phyloP scores from a whole-genome alignment of 129 eudicot species.

The carrot (Daucus carota) region DH1_v3.0 NC_030383.2:3613001-3613500 shows the following conservation, averaged over 20 bases:
- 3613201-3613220: slow-evolving; percentile 70
- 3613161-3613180: slow-evolving; percentile 73
- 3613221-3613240: slow-evolving; percentile 90
- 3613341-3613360: slow-evolving; percentile 1
- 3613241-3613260: slow-evolving; percentile 78
- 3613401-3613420: background rate
- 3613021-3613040: background rate
- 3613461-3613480: background rate
- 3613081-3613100: slow-evolving; percentile 67
- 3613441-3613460: background rate
- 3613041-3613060: slow-evolving; percentile 29
- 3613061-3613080: slow-evolving; percentile 86
- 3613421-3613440: background rate
- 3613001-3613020: background rate
- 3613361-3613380: background rate
- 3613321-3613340: background rate
- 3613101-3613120: slow-evolving; percentile 73
- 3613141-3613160: slow-evolving; percentile 92
- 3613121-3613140: slow-evolving; percentile 82
- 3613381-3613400: background rate
- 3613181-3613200: slow-evolving; percentile 58
- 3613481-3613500: too few species aligned
- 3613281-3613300: background rate
- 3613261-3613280: slow-evolving; percentile 57
- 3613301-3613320: too few species aligned